phyloP scores from a whole-genome alignment of 2,329 filamentous ascomycete genomes.

The Neofusicoccum umdonicola region DNA sequence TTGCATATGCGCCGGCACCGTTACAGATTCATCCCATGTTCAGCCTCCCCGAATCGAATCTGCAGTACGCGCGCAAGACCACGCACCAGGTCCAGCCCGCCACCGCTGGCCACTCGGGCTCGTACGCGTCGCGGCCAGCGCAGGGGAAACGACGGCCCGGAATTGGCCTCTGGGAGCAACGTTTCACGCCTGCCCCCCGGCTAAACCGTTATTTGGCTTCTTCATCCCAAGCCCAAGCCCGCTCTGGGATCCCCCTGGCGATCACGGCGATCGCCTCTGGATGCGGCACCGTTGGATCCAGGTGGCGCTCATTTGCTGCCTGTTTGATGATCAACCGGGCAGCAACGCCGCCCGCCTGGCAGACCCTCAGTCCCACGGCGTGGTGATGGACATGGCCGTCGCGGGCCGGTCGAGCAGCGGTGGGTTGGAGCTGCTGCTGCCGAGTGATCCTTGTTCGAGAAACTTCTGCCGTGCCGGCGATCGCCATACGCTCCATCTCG shows the following conservation, averaged over 20 bases:
- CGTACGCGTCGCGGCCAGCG: slow-evolving; percentile 6
- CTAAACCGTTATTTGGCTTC: slow-evolving; percentile 11
- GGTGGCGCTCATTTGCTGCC: slow-evolving; percentile 3
- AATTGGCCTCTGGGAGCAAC: slow-evolving; percentile 4
- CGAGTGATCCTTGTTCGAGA: slow-evolving; percentile 1
- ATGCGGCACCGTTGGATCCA: slow-evolving; percentile 7
- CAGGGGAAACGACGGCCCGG: slow-evolving; percentile 7
- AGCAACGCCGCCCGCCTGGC: not conserved
- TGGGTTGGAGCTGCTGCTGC: not conserved
- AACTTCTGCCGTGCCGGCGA: slow-evolving; percentile 6
- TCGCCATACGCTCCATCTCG: slow-evolving; percentile 12
- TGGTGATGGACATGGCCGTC: not conserved
- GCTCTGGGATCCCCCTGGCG: slow-evolving; percentile 14
- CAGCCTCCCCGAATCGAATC: slow-evolving; percentile 12
- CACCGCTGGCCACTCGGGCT: not conserved
- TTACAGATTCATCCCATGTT: slow-evolving; percentile 17
- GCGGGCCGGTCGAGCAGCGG: not conserved
- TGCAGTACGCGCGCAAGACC: not conserved
- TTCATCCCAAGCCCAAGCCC: slow-evolving; percentile 6
- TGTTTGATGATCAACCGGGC: slow-evolving; percentile 7
- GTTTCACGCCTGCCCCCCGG: slow-evolving; percentile 7
- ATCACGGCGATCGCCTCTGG: slow-evolving; percentile 12
- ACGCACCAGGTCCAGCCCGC: not conserved
- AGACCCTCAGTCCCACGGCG: not conserved
- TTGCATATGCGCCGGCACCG: slow-evolving; percentile 18